Conservation (phyloP, 768 basidiomycete genomes). For the Mycena filopes region DNA sequence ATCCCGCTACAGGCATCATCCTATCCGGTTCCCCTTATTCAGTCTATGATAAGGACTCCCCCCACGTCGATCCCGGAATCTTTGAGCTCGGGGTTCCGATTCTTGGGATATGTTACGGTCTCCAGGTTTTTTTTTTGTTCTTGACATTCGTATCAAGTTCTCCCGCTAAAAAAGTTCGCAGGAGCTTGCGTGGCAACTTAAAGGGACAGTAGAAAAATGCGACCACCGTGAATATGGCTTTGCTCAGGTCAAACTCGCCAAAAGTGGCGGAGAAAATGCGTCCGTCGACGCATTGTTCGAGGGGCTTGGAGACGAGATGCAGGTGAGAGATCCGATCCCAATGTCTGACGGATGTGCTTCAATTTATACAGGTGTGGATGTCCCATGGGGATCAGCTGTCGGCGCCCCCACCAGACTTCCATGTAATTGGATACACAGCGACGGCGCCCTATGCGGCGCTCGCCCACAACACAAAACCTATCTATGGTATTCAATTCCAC, state of each 20-base stretch:
- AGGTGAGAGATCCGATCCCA: slow-evolving; percentile 56
- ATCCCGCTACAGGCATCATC: slow-evolving; percentile 75
- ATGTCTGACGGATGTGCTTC: neutral
- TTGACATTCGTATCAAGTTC: neutral
- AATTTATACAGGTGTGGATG: slow-evolving; percentile 91
- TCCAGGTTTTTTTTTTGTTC: slow-evolving; percentile 71
- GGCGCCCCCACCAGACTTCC: slow-evolving; percentile 82
- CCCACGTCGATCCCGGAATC: slow-evolving; percentile 92
- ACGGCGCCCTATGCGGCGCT: slow-evolving; percentile 94
- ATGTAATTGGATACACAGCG: slow-evolving; percentile 86
- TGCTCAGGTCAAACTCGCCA: slow-evolving; percentile 81
- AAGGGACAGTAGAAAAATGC: slow-evolving; percentile 86
- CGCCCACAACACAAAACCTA: slow-evolving; percentile 86
- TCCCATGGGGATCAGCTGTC: slow-evolving; percentile 97
- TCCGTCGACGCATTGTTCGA: slow-evolving; percentile 83
- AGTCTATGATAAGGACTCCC: slow-evolving; percentile 92
- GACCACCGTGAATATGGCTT: slow-evolving; percentile 96
- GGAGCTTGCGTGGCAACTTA: slow-evolving; percentile 93
- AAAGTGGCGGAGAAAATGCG: slow-evolving; percentile 60
- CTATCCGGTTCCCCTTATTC: slow-evolving; percentile 98
- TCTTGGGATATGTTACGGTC: slow-evolving; percentile 96
- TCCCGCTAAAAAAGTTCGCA: slow-evolving; percentile 43
- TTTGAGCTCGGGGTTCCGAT: slow-evolving; percentile 91
- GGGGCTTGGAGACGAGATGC: slow-evolving; percentile 88
- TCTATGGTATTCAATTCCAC: slow-evolving; percentile 99